Base-by-base conservation (phyloP, 2,329 filamentous ascomycete species). In the Allantophomopsis cytisporea region DNA sequence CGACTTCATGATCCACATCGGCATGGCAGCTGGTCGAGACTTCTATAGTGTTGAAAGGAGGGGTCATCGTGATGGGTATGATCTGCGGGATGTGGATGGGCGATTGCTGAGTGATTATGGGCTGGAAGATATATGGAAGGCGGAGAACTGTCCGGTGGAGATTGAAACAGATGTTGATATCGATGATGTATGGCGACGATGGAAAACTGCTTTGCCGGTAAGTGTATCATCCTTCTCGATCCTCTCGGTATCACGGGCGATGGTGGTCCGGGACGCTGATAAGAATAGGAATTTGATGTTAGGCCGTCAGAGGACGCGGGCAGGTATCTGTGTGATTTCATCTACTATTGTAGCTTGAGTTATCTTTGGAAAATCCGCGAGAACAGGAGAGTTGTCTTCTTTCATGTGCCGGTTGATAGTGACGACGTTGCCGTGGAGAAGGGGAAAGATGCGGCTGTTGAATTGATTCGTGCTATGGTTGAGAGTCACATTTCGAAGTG, bases 251-350 rank as follows among this genome's bases (percentile, higher is more conserved):
- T 28, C 23, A 28, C 23, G 23, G 5, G 23, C 10, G 11, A 28
- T 28, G 23, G 23, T 28, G 23, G 23, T 10, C 23, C 7, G 23
- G 8, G 23, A 28, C 11, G 23, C 23, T 28, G 11, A 28, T 28
- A 28, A 3, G 23, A 28, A 41, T 40, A 63, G 64, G 50, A 56
- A 34, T 54, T 58, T 37, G 65, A 70, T 45, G 55, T 77, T 7
- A 67, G 73, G 23, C 62, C 82, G 31, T 85, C 80, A 0, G 69
- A 76, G 34, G 78, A 88, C 47, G 75, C 83, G 0, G 83, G 83
- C 2, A 70, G 69, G 15, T 88, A 80, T 55, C 64, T 87, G 13
- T 88, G 83, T 58, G 83, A 88, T 54, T 88, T 83, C 52, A 85
- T 82, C 47, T 84, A 81, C 57, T 86, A 76, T 58, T 76, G 73